Base-by-base conservation (phyloP, 352 stramenopile species). In the Elongisporangium prolatum region DNA sequence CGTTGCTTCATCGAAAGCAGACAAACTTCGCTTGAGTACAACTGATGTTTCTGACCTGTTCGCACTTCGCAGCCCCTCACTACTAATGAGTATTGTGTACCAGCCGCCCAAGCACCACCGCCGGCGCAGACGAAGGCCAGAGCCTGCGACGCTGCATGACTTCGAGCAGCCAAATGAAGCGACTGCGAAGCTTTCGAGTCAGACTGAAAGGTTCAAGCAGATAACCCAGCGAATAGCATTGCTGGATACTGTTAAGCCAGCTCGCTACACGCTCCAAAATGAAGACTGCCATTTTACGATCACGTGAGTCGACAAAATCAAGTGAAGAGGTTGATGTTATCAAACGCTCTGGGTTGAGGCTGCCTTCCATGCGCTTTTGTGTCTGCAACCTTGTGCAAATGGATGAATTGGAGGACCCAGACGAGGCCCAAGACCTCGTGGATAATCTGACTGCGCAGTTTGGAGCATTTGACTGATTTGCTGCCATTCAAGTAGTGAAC, bases 371-470 rank as follows among this genome's bases (percentile, higher is more conserved):
- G 48, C 51, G 22, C 13, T 74, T 83, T 55, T 20, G 54, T 6
- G 68, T 76, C 25, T 50, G 48, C 8, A 71, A 69, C 13, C 56
- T 90, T n/a, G 25, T 87, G 9, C 63, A 69, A 4, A 34, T 56
- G 1, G 68, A 80, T 20, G 77, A 91, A 4, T 37, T 88, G 4
- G 66, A 77, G 52, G 70, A 88, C 48, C 63, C 72, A 0, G 79
- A 89, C 52, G 79, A 91, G 34, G 68, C 61, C 4, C 56, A 71
- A 0, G 79, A 88, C 14, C 44, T 88, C 4, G 50, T 62, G 16
- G 59, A 62, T 6, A 74, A 91, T 56, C 20, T 80, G 21, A 50
- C 52, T n/a, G 28, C 21, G 0, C 71, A 78, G 13, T 77, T 91
- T 52, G 21, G 20, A 13, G 49, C 59, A 0, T 72, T 70, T 25